A percentile compares a stretch with the other conserved stretches of the same genome.
These are phyloP conservation scores for Hygrophorus russula DNA, from an alignment of 768 basidiomycete species.

Conservation along the genomic window DNA sequence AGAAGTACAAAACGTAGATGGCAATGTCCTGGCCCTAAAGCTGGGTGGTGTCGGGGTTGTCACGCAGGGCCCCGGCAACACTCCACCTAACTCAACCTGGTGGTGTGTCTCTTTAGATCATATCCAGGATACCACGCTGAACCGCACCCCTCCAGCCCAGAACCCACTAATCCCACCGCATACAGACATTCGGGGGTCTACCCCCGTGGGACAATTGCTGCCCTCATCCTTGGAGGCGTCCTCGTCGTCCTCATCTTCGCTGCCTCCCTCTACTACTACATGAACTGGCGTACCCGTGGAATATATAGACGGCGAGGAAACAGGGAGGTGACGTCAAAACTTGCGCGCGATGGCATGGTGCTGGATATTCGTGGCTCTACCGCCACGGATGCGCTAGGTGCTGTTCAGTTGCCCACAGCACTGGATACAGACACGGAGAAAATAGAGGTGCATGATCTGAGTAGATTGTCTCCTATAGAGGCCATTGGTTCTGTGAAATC, in stretches of 20 bases:
- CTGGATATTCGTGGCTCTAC: neutral
- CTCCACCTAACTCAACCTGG: too few relatives aligned
- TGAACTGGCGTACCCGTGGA: conserved; percentile 36
- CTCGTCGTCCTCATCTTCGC: conserved; percentile 37
- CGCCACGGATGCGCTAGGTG: neutral
- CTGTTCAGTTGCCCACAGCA: too few relatives aligned
- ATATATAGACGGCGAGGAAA: conserved; percentile 15
- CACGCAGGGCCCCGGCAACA: neutral
- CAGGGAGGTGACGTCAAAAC: conserved; percentile 3
- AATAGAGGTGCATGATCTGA: too few relatives aligned
- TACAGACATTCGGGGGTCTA: conserved; percentile 10
- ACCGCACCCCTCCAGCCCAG: too few relatives aligned
- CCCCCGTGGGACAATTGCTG: conserved; percentile 51
- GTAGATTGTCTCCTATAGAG: too few relatives aligned
- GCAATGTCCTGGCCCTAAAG: conserved; percentile 35
- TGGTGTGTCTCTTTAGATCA: too few relatives aligned
- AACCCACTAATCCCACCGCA: too few relatives aligned
- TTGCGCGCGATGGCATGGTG: neutral
- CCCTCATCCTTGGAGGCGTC: conserved; percentile 45
- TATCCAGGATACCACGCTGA: too few relatives aligned
- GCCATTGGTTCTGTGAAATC: too few relatives aligned
- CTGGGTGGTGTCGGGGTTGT: conserved; percentile 31
- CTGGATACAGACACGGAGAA: too few relatives aligned
- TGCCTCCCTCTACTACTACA: conserved; percentile 29
- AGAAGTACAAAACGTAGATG: conserved; percentile 44